phyloP scores from a whole-genome alignment of 371 early-diverging fungal genomes.

The Syncephalastrum racemosum region DNA sequence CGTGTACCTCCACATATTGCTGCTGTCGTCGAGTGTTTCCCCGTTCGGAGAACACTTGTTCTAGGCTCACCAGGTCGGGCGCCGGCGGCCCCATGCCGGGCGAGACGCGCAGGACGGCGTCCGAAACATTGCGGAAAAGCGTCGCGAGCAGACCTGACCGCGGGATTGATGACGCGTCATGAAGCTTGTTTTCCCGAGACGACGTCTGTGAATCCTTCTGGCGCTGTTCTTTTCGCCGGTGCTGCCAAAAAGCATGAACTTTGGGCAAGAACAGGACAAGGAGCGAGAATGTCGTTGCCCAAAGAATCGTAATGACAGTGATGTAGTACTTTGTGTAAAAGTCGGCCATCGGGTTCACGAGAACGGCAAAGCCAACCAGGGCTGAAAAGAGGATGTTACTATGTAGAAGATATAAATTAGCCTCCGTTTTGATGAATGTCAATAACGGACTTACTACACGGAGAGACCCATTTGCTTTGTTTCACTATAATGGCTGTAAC shows the following conservation, averaged over 20 bases:
- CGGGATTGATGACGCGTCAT: neutral
- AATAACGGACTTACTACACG: conserved; percentile 53
- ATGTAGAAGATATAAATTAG: neutral
- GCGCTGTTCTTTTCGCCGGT: conserved; percentile 13
- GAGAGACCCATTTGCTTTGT: conserved; percentile 63
- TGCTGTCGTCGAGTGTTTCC: conserved; percentile 13
- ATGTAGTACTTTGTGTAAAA: conserved; percentile 58
- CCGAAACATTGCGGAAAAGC: neutral
- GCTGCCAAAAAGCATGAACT: conserved; percentile 39
- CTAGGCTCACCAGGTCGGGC: conserved; percentile 19
- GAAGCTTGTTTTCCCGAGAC: conserved; percentile 2
- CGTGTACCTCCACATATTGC: conserved; percentile 33
- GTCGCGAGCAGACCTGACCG: no score
- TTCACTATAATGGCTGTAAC: conserved; percentile 59
- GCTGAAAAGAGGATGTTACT: conserved; percentile 58
- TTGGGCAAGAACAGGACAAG: conserved; percentile 58
- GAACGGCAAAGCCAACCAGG: conserved; percentile 51
- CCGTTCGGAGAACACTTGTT: conserved; percentile 20
- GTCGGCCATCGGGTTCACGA: conserved; percentile 49
- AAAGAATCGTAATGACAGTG: conserved; percentile 48
- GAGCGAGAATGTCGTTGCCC: conserved; percentile 57
- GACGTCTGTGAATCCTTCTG: conserved; percentile 1
- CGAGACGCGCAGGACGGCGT: neutral
- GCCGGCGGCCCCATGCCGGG: neutral
- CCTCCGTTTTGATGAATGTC: neutral